Evolutionary conservation across 2,329 filamentous ascomycete genomes (phyloP).

Genomic region (Colletotrichum karsti): DNA sequence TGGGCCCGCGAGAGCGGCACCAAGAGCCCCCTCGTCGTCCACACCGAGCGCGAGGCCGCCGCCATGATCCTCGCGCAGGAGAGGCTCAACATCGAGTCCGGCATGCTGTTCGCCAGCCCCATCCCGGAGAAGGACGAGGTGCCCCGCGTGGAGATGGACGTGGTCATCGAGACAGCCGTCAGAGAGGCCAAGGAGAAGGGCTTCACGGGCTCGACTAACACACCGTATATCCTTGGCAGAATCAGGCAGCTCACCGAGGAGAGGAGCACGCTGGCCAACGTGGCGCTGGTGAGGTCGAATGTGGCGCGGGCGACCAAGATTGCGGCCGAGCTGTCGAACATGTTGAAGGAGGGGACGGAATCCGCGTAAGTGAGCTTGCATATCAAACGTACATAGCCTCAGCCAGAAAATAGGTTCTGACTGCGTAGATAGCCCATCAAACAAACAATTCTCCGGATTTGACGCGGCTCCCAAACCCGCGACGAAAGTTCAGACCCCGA

Average conservation of each 20-base stretch:
- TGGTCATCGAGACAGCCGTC: constrained; percentile 74
- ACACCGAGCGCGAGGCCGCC: constrained; percentile 83
- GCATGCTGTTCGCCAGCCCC: constrained; percentile 89
- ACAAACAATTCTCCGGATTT: constrained; percentile 20
- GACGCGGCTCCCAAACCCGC: not conserved
- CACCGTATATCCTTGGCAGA: constrained; percentile 81
- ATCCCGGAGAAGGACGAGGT: constrained; percentile 78
- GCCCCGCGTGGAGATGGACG: constrained; percentile 74
- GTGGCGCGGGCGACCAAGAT: constrained; percentile 63
- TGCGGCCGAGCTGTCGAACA: constrained; percentile 58
- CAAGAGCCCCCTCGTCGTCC: constrained; percentile 78
- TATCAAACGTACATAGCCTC: constrained; percentile 32
- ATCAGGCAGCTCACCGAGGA: constrained; percentile 82
- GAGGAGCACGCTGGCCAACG: constrained; percentile 78
- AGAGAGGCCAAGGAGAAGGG: constrained; percentile 71
- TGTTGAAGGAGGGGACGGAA: constrained; percentile 23
- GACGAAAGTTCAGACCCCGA: constrained; percentile 8
- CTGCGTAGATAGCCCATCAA: constrained; percentile 31
- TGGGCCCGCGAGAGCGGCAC: constrained; percentile 89
- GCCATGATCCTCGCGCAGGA: constrained; percentile 87
- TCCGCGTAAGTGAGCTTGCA: constrained; percentile 27
- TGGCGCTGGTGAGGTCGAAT: constrained; percentile 64
- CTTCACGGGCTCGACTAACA: constrained; percentile 79
- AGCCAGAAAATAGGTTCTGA: constrained; percentile 28
- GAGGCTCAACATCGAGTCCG: constrained; percentile 76